A percentile compares a stretch with the other conserved stretches of the same genome.
phyloP scores from a whole-genome alignment of 805 yeast genomes.

The Helenozyma rhizophorensis region DNA sequence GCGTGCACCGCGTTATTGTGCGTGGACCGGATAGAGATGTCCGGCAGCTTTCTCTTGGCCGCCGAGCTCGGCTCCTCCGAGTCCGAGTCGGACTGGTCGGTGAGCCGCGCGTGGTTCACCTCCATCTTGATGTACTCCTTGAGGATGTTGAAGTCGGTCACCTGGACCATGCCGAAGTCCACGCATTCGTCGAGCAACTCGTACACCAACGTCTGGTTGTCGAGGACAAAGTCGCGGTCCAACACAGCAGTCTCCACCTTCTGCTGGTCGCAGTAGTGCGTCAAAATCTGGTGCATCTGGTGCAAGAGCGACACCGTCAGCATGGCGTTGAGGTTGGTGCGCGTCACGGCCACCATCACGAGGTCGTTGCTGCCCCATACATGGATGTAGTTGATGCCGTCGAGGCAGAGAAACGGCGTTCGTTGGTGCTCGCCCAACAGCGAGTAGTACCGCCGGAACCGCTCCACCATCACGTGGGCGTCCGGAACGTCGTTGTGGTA shows the following conservation, averaged over 20 bases:
- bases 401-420: conserved; percentile 41
- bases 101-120: conserved; percentile 21
- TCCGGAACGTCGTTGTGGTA: conserved; percentile 30
- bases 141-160: conserved; percentile 73
- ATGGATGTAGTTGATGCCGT: conserved; percentile 55
- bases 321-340: conserved; percentile 53
- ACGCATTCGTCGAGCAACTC: conserved; percentile 87
- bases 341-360: conserved; percentile 37
- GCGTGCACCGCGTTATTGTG: conserved; percentile 34
- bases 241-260: neutral
- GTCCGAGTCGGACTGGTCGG: conserved; percentile 3
- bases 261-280: conserved; percentile 21
- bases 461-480: conserved; percentile 18
- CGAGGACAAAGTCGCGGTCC: conserved; percentile 50
- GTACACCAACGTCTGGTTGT: conserved; percentile 69
- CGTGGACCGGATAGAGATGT: conserved; percentile 27
- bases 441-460: conserved; percentile 22
- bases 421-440: conserved; percentile 8
- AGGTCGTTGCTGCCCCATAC: conserved; percentile 44
- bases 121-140: conserved; percentile 72
- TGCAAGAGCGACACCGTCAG: conserved; percentile 53
- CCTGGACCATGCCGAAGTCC: conserved; percentile 85
- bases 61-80: conserved; percentile 3
- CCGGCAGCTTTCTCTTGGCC: conserved; percentile 6
- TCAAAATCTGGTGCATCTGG: conserved; percentile 26